These are phyloP conservation scores for Byssoonygena ceratinophila DNA, from an alignment of 2,329 filamentous ascomycete species.

Conservation along the genomic window DNA sequence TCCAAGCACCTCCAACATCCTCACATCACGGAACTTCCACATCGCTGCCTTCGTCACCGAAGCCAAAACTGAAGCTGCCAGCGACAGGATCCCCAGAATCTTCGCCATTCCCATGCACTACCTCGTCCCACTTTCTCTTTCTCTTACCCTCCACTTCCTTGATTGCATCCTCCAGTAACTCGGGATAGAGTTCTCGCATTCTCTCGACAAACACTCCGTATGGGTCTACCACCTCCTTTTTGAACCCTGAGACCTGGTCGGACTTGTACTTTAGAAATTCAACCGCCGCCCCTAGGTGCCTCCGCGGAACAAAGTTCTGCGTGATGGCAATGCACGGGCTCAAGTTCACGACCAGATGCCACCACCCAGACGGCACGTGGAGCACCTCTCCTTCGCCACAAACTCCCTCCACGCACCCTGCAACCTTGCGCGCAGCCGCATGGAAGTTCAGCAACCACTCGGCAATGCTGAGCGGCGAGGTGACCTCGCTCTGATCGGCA, in stretches of 20 bases:
- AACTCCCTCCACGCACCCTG: conserved; percentile 75
- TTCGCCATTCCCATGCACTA: conserved; percentile 50
- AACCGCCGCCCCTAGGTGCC: conserved; percentile 63
- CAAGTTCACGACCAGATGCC: conserved; percentile 88
- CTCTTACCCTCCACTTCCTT: conserved; percentile 53
- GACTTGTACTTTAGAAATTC: conserved; percentile 71
- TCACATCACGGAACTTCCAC: conserved; percentile 38
- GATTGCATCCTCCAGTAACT: conserved; percentile 56
- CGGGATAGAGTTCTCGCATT: conserved; percentile 53
- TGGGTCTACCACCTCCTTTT: conserved; percentile 57
- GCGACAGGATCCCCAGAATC: conserved; percentile 27
- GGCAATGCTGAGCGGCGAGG: conserved; percentile 86
- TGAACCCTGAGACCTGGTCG: conserved; percentile 81
- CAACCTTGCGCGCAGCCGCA: conserved; percentile 61
- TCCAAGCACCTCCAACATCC: neutral
- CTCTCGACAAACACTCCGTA: conserved; percentile 64
- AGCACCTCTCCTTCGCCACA: conserved; percentile 76
- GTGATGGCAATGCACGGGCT: conserved; percentile 78
- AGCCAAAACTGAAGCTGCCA: conserved; percentile 54
- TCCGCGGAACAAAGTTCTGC: conserved; percentile 81
- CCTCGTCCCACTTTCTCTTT: conserved; percentile 78
- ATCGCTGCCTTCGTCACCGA: conserved; percentile 48
- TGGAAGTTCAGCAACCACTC: conserved; percentile 93
- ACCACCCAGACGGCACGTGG: conserved; percentile 91
- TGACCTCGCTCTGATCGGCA: conserved; percentile 82